phyloP scores from a whole-genome alignment of 305 asterid genomes.

The Euphrasia arctica region DNA sequence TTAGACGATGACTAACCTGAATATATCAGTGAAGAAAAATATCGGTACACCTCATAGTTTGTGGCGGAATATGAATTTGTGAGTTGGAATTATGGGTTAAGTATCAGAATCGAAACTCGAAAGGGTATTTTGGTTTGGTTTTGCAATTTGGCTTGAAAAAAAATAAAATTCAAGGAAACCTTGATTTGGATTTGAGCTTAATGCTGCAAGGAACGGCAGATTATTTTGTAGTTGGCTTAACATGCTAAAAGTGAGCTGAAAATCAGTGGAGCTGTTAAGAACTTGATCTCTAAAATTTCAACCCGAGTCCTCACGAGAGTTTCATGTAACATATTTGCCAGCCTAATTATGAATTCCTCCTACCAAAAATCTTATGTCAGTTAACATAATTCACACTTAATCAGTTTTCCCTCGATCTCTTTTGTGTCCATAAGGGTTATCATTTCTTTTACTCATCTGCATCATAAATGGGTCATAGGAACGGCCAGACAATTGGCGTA shows the following conservation, averaged over 20 bases:
- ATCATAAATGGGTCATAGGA: slow-evolving; percentile 44
- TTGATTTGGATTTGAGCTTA: not conserved
- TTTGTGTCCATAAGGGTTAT: not conserved
- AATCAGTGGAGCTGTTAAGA: slow-evolving; percentile 1
- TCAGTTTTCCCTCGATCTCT: slow-evolving; percentile 5
- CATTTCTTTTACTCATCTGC: slow-evolving; percentile 1
- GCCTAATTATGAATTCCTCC: slow-evolving; percentile 8
- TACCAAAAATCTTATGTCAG: not conserved
- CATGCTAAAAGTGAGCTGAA: slow-evolving; percentile 8
- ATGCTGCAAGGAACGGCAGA: not conserved
- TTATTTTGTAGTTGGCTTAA: not conserved
- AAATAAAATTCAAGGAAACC: not conserved
- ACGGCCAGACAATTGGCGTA: slow-evolving; percentile 93
- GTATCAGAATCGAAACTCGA: not conserved
- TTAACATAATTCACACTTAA: not conserved
- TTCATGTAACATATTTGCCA: not conserved
- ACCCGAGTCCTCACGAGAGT: not conserved
- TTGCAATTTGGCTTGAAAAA: not conserved
- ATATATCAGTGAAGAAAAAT: not conserved
- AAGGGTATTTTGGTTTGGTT: not conserved
- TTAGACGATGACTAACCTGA: not conserved
- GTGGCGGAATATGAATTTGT: not conserved
- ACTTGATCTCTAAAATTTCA: slow-evolving; percentile 6
- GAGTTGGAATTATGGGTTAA: not conserved
- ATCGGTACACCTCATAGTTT: not conserved